Evolutionary conservation across 306 rosid species (phyloP), one percentile per base, ranked within the genome.

Genomic region (Sindora glabra): DNA sequence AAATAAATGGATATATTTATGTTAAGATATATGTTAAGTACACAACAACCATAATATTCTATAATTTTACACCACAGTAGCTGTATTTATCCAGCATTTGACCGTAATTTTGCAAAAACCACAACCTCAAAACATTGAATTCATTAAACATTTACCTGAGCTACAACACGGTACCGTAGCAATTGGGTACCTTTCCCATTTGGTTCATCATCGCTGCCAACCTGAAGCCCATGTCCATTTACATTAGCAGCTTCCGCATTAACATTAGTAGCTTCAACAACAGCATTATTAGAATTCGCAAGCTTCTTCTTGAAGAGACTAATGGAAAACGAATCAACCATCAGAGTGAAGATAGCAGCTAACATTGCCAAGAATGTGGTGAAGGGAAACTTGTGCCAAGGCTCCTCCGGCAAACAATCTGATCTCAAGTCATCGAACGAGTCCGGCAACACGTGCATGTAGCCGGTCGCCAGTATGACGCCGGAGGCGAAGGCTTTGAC

Each of bases 361-460:
- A 89, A 40, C 94, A 85, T 85, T 2, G 95, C 86, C 7, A 83
- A 47, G 34, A 81, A 84, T 0, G 84, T 70, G 2, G 95, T 70
- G 73, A 83, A 89, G 0, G 95, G 90, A 14, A 81, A 87, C 37
- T 64, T 72, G 0, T 29, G 78, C 88, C 95, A 86, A 0, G 90
- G 94, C 1, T 10, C 27, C 11, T 70, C 32, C 0, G 94, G 94
- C 70, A 85, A 60, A 17, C 95, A 89, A 4, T 6, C 32, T 0
- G 89, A 83, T 2, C 13, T 72, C 59, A 85, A 60, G 46, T 67
- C 68, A 0, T 49, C 67, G 1, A 76, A 82, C 0, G 95, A 78
- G 29, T 89, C 89, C 0, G 90, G 90, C 67, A 89, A 14, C 3
- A 89, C 95, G 24, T 89, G 96, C 94, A 83, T 81, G 77, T 76